Evolutionary conservation across 2,329 filamentous ascomycete species (phyloP), one percentile per base, ranked within the genome.

Genomic region (Aspergillus jensenii): DNA sequence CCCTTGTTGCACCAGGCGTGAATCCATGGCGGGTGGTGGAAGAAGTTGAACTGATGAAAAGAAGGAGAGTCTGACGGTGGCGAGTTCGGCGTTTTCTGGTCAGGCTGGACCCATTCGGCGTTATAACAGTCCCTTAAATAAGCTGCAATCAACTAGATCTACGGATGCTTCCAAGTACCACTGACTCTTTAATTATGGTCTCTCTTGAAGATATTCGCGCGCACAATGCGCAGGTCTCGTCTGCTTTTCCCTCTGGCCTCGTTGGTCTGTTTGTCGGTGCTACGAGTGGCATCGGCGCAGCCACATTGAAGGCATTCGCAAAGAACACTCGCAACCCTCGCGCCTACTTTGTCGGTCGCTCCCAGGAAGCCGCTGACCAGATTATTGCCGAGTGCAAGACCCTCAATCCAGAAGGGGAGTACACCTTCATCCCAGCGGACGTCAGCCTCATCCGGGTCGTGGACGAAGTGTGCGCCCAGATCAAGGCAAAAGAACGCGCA

Each of bases 231-330:
- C 12, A 37, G 3, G 1, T 49, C 31, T 21, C 9, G 1, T 39
- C 31, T 17, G 9, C 46, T 1, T 49, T 37, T 19, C 31, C n/a
- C 4, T 1, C 37, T 3, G 71, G 72, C 14, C 71, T 81, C 3
- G 76, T 82, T 8, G 80, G 77, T 9, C 75, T 83, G 56, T 83
- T 84, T 58, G 76, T 79, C 9, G 81, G 82, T 19, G 81, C 71
- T 15, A 84, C 81, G 2, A 80, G 72, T 35, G 81, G 82, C 37
- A 78, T 84, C 46, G 81, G 81, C 48, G 78, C 79, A 63, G 72
- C 70, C 44, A 78, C 80, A 0, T 62, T 83, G 3, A 78, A 76
- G 52, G 65, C 73, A 3, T 79, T 83, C 51, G 78, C 77, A 2
- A 68, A 74, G 43, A 65, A 79, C 57, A 69, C 37, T 50, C 56